Evolutionary conservation across 257 asterid species (phyloP).

Genomic region (Handroanthus guayacan): DNA sequence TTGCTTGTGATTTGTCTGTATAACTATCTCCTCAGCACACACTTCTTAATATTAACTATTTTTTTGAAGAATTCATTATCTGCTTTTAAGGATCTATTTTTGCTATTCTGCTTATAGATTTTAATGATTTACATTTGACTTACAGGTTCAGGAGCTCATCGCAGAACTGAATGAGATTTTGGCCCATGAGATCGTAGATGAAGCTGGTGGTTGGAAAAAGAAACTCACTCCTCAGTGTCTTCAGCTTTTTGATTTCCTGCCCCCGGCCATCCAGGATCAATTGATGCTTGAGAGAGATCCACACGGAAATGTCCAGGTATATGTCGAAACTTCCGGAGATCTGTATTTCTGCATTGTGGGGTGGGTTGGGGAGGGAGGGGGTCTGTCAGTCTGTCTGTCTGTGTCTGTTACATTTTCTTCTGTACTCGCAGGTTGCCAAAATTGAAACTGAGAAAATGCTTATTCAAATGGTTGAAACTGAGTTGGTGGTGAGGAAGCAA

Average conservation of each 20-base stretch:
- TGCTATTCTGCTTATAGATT: conserved; percentile 13
- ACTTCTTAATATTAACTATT: conserved; percentile 1
- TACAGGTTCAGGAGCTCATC: conserved; percentile 94
- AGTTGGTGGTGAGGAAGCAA: conserved; percentile 77
- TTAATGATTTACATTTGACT: conserved; percentile 21
- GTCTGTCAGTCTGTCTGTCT: no score
- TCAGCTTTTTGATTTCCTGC: conserved; percentile 85
- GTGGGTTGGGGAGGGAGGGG: no score
- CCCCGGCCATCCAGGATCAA: conserved; percentile 92
- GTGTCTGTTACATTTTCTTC: neutral
- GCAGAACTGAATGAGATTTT: conserved; percentile 93
- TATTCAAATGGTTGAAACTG: conserved; percentile 97
- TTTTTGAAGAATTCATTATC: neutral
- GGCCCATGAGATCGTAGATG: conserved; percentile 95
- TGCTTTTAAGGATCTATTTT: conserved; percentile 25
- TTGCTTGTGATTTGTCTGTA: neutral
- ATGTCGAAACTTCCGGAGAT: neutral
- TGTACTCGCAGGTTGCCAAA: conserved; percentile 77
- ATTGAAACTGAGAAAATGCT: conserved; percentile 95
- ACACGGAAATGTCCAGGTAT: conserved; percentile 97
- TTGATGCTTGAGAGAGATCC: conserved; percentile 99
- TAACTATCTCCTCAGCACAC: conserved; percentile 1
- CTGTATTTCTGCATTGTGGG: conserved; percentile 25
- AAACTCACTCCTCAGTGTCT: conserved; percentile 74
- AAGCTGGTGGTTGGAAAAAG: conserved; percentile 91